Evolutionary conservation across 2,329 filamentous ascomycete species (phyloP).

Genomic region (Aspergillus fumigatiaffinis): DNA sequence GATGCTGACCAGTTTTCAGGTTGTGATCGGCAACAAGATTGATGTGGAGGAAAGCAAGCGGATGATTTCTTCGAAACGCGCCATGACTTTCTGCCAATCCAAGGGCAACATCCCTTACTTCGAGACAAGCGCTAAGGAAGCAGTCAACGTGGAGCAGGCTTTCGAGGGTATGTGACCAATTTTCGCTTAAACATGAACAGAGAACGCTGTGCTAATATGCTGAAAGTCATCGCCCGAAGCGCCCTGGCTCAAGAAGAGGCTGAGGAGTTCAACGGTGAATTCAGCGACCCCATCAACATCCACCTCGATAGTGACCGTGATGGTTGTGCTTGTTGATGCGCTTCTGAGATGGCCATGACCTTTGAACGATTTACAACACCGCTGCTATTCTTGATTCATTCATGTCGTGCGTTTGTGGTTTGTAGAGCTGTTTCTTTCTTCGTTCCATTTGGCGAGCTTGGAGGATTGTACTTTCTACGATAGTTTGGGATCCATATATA

Average conservation of each 20-base stretch:
- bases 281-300: constrained; percentile 97
- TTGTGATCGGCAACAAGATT: constrained; percentile 98
- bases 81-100: constrained; percentile 95
- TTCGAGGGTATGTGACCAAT: constrained; percentile 58
- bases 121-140: constrained; percentile 98
- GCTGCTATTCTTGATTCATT: constrained; percentile 15
- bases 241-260: constrained; percentile 95
- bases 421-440: constrained; percentile 12
- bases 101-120: constrained; percentile 98
- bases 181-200: not conserved
- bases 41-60: constrained; percentile 97
- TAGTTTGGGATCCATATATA: constrained; percentile 13
- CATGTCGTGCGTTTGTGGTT: constrained; percentile 11
- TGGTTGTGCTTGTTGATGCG: constrained; percentile 79
- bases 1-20: constrained; percentile 46
- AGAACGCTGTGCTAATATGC: constrained; percentile 9
- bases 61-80: constrained; percentile 92
- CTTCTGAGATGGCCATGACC: constrained; percentile 19
- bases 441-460: constrained; percentile 3
- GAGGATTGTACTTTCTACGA: constrained; percentile 6
- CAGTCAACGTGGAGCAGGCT: constrained; percentile 91
- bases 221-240: constrained; percentile 85
- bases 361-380: constrained; percentile 19
- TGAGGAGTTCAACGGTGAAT: constrained; percentile 95
- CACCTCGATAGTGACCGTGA: constrained; percentile 91